Conservation (phyloP, 768 basidiomycete genomes). For the Termitomyces sp. region DNA sequence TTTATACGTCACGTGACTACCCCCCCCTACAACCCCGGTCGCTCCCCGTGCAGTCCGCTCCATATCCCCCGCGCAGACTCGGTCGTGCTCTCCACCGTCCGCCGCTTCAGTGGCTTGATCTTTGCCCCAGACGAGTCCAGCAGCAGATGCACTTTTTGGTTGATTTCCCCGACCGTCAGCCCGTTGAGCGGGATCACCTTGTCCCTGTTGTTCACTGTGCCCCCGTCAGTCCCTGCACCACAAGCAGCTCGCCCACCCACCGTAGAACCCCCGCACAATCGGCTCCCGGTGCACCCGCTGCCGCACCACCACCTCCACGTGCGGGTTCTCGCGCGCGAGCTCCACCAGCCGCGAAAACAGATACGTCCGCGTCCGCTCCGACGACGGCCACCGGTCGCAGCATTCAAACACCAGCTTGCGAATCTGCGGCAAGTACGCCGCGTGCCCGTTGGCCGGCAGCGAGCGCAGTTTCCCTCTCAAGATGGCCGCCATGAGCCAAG, state of each 20-base stretch:
- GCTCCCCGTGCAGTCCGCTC: slow-evolving; percentile 81
- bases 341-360: slow-evolving; percentile 55
- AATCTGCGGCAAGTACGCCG: slow-evolving; percentile 68
- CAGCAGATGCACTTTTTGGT: slow-evolving; percentile 74
- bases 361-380: slow-evolving; percentile 63
- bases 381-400: slow-evolving; percentile 79
- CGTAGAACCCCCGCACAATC: slow-evolving; percentile 77
- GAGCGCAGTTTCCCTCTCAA: slow-evolving; percentile 46
- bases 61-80: slow-evolving; percentile 85
- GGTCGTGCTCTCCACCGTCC: slow-evolving; percentile 70
- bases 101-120: slow-evolving; percentile 74
- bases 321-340: slow-evolving; percentile 68
- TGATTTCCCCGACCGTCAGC: slow-evolving; percentile 67
- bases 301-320: slow-evolving; percentile 80
- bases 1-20: slow-evolving; percentile 29
- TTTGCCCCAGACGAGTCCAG: slow-evolving; percentile 86
- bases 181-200: slow-evolving; percentile 81
- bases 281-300: slow-evolving; percentile 73
- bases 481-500: slow-evolving; percentile 19
- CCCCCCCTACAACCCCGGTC: slow-evolving; percentile 29
- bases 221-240: background rate
- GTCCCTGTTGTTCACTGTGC: slow-evolving; percentile 80
- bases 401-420: slow-evolving; percentile 87
- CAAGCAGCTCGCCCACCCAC: slow-evolving; percentile 25
- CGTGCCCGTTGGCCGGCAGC: slow-evolving; percentile 67